Evolutionary conservation across 345 rosid species (phyloP).

Genomic region (Citrus australasica): DNA sequence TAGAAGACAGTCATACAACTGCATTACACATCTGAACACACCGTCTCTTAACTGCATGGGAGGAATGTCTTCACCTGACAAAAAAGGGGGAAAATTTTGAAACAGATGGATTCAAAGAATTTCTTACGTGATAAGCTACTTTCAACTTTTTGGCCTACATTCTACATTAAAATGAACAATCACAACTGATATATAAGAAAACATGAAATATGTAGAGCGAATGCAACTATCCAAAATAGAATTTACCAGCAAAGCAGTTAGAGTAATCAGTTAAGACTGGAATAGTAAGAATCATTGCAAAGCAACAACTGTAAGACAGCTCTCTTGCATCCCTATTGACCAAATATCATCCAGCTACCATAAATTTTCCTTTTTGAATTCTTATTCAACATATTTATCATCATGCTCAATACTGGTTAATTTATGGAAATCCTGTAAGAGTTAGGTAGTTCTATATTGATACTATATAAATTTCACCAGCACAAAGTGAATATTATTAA

Average conservation of each 20-base stretch:
- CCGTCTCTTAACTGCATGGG: constrained; percentile 97
- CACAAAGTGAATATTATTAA: neutral
- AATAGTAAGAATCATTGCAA: neutral
- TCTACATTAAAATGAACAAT: neutral
- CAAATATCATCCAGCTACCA: neutral
- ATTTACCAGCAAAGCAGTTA: neutral
- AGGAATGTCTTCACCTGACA: constrained; percentile 91
- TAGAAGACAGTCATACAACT: constrained; percentile 91
- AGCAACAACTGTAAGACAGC: neutral
- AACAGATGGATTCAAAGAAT: neutral
- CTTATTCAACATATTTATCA: neutral
- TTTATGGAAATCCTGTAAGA: neutral
- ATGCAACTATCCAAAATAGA: neutral
- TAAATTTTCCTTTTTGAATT: neutral
- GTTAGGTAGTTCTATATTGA: neutral
- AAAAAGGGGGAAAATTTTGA: neutral
- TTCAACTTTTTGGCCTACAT: neutral
- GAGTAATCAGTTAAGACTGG: neutral
- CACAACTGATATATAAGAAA: neutral
- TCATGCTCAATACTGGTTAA: neutral
- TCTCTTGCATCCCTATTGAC: neutral
- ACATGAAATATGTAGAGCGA: neutral
- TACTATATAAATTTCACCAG: neutral
- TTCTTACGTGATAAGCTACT: neutral
- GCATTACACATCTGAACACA: constrained; percentile 87